phyloP scores from a whole-genome alignment of 371 early-diverging fungal genomes.

The Blakeslea trispora region DNA sequence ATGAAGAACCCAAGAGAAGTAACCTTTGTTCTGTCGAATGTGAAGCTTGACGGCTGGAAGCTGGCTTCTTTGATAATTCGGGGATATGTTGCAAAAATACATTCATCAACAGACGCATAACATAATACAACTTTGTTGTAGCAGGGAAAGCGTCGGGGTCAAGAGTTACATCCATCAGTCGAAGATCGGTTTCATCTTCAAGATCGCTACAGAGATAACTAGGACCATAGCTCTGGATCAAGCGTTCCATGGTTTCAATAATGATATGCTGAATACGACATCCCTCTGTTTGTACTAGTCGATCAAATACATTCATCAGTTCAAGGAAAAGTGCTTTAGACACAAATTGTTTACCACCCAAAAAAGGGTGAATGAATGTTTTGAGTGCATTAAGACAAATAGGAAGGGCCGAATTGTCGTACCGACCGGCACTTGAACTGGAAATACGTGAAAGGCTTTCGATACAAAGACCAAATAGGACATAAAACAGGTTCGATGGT shows the following conservation, averaged over 20 bases:
- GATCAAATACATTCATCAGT: slow-evolving; percentile 64
- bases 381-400: slow-evolving; percentile 45
- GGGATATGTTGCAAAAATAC: slow-evolving; percentile 55
- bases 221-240: slow-evolving; percentile 46
- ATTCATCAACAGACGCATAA: slow-evolving; percentile 48
- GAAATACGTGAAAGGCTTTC: slow-evolving; percentile 59
- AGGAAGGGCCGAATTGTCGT: slow-evolving; percentile 34
- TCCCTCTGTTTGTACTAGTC: slow-evolving; percentile 58
- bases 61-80: slow-evolving; percentile 34
- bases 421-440: slow-evolving; percentile 36
- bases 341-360: slow-evolving; percentile 44
- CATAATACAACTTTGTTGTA: slow-evolving; percentile 48
- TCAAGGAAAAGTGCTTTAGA: slow-evolving; percentile 63
- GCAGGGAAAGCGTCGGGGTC: slow-evolving; percentile 49
- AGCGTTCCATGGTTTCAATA: slow-evolving; percentile 46
- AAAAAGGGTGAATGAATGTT: slow-evolving; percentile 45
- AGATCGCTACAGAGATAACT: slow-evolving; percentile 47
- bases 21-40: slow-evolving; percentile 24
- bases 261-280: slow-evolving; percentile 47
- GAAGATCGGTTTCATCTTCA: slow-evolving; percentile 20
- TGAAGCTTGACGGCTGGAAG: slow-evolving; percentile 16
- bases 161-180: slow-evolving; percentile 34
- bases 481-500: slow-evolving; percentile 53
- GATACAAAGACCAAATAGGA: slow-evolving; percentile 67
- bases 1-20: slow-evolving; percentile 33